A percentile compares a stretch with the other conserved stretches of the same genome.
phyloP scores from a whole-genome alignment of 2,329 filamentous ascomycete species.

The Amauroascus niger region DNA sequence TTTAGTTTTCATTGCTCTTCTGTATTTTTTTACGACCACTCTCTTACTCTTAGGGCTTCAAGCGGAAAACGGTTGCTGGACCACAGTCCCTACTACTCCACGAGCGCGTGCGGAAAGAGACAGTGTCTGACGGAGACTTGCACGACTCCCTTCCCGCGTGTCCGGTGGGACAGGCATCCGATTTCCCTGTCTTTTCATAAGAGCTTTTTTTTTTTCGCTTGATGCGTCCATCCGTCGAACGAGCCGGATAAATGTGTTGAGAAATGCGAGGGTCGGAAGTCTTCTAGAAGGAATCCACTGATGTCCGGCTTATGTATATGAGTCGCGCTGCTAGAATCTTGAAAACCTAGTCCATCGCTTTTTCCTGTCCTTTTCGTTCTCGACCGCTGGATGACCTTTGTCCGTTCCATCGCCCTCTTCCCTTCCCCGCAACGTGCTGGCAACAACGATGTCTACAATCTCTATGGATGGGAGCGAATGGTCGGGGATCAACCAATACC shows the following conservation, averaged over 20 bases:
- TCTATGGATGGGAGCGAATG: conserved; percentile 76
- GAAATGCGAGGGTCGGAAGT: neutral
- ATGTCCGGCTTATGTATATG: neutral
- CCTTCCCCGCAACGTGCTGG: conserved; percentile 47
- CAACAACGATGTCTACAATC: conserved; percentile 61
- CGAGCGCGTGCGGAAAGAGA: neutral
- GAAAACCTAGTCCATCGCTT: neutral
- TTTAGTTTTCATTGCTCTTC: neutral
- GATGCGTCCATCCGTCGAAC: neutral
- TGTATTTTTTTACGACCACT: neutral
- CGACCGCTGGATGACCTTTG: neutral
- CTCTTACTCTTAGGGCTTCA: neutral
- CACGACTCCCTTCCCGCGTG: neutral
- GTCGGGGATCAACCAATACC: conserved; percentile 61
- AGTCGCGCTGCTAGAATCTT: neutral
- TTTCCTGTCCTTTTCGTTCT: neutral
- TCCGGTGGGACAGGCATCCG: neutral
- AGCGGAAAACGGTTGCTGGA: neutral
- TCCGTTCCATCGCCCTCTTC: neutral
- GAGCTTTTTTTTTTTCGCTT: neutral
- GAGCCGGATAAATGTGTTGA: conserved; percentile 6
- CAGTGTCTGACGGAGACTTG: neutral
- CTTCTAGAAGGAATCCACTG: neutral
- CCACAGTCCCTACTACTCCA: neutral
- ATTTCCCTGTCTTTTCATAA: neutral